These are phyloP conservation scores for Pythium plurisporium DNA, from an alignment of 352 stramenopile genomes.

Conservation along the genomic window DNA sequence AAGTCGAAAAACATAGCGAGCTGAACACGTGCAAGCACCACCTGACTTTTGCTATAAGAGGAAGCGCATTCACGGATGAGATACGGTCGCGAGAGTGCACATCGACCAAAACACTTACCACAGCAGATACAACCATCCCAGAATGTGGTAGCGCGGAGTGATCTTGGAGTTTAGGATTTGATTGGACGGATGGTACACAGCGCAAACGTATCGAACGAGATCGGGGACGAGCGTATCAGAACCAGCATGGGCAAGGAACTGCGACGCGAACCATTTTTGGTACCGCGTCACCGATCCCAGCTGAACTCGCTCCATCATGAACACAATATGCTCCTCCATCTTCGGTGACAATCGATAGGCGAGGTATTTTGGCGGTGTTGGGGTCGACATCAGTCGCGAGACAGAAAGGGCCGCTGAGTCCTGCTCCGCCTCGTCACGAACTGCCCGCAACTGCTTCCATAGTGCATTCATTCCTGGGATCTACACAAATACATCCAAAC, in stretches of 20 bases:
- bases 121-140: slow-evolving; percentile 82
- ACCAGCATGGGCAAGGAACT: slow-evolving; percentile 63
- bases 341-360: slow-evolving; percentile 78
- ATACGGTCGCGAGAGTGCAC: no score
- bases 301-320: slow-evolving; percentile 86
- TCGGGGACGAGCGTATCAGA: slow-evolving; percentile 76
- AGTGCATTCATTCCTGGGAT: slow-evolving; percentile 75
- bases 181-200: slow-evolving; percentile 80
- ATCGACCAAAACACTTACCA: slow-evolving; percentile 56
- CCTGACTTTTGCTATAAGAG: slow-evolving; percentile 59
- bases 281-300: slow-evolving; percentile 71
- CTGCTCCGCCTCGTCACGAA: slow-evolving; percentile 55
- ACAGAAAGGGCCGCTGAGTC: slow-evolving; percentile 57
- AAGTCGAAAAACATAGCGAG: slow-evolving; percentile 88
- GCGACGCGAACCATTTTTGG: slow-evolving; percentile 84
- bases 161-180: slow-evolving; percentile 80
- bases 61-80: not conserved
- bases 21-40: slow-evolving; percentile 64
- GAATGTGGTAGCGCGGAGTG: slow-evolving; percentile 80
- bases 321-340: slow-evolving; percentile 83
- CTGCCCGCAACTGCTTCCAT: slow-evolving; percentile 74
- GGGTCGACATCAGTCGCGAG: slow-evolving; percentile 63
- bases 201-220: slow-evolving; percentile 79
- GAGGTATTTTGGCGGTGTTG: slow-evolving; percentile 71
- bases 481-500: slow-evolving; percentile 34